These are phyloP conservation scores for Phialemoniopsis sp. DNA, from an alignment of 2,329 filamentous ascomycete genomes.

Conservation along the genomic window DNA sequence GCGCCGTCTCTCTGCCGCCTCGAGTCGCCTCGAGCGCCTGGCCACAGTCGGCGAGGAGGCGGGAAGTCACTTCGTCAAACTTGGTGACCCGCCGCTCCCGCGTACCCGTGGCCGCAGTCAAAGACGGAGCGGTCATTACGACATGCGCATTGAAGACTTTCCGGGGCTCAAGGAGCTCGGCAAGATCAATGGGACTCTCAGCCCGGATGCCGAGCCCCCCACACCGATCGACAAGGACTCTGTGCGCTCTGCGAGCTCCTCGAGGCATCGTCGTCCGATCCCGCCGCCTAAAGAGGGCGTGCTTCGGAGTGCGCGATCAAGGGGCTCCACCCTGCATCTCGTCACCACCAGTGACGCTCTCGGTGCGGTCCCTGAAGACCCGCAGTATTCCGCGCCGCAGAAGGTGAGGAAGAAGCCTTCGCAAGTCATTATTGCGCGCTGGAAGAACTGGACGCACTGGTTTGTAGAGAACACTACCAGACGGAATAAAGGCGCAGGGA, in stretches of 20 bases:
- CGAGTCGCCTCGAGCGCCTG: conserved; percentile 77
- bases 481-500: conserved; percentile 42
- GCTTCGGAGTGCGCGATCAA: conserved; percentile 63
- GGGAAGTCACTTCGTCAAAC: conserved; percentile 29
- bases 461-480: conserved; percentile 51
- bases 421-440: conserved; percentile 54
- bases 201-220: conserved; percentile 49
- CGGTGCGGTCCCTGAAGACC: conserved; percentile 17
- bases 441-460: conserved; percentile 64
- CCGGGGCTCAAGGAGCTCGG: conserved; percentile 68
- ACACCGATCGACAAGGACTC: conserved; percentile 77
- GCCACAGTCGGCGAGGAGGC: conserved; percentile 79
- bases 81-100: conserved; percentile 46
- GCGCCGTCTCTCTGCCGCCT: conserved; percentile 81
- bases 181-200: conserved; percentile 32
- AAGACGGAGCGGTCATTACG: conserved; percentile 67
- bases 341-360: conserved; percentile 62
- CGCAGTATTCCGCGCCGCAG: conserved; percentile 22
- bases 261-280: conserved; percentile 68
- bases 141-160: conserved; percentile 67
- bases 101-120: conserved; percentile 73
- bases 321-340: conserved; percentile 82
- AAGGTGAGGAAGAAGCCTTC: conserved; percentile 54
- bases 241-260: conserved; percentile 71
- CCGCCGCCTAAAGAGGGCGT: conserved; percentile 83